phyloP scores from a whole-genome alignment of 305 asterid species.

The Rubia tinctorum region DNA sequence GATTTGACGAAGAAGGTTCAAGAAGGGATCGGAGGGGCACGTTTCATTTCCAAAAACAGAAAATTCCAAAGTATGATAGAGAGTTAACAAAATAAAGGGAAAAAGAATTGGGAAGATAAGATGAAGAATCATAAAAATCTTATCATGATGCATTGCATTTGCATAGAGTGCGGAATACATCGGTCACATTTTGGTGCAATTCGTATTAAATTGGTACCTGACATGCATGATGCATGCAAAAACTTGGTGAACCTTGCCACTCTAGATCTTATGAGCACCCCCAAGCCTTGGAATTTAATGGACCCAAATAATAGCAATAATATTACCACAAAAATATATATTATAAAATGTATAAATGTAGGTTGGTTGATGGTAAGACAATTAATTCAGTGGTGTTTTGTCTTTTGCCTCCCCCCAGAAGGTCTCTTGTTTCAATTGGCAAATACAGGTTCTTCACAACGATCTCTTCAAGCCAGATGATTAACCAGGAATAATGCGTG shows the following conservation, averaged over 20 bases:
- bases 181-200: constrained; percentile 6
- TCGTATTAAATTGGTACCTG: not conserved
- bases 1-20: not conserved
- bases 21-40: not conserved
- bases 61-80: not conserved
- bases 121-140: not conserved
- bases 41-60: not conserved
- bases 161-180: not conserved
- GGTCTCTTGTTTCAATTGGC: constrained; percentile 15
- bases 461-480: too few species aligned
- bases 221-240: constrained; percentile 17
- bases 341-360: not conserved
- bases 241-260: constrained; percentile 5
- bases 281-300: constrained; percentile 6
- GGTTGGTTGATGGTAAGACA: constrained; percentile 25
- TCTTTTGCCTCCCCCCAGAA: too few species aligned
- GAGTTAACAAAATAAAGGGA: not conserved
- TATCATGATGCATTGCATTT: constrained; percentile 2
- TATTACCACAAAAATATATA: not conserved
- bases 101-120: not conserved
- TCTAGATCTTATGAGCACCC: constrained; percentile 2
- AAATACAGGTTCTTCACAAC: not conserved
- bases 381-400: constrained; percentile 20
- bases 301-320: not conserved
- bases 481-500: too few species aligned